Evolutionary conservation across 345 rosid genomes (phyloP).

Genomic region (Eucalyptus pumila): DNA sequence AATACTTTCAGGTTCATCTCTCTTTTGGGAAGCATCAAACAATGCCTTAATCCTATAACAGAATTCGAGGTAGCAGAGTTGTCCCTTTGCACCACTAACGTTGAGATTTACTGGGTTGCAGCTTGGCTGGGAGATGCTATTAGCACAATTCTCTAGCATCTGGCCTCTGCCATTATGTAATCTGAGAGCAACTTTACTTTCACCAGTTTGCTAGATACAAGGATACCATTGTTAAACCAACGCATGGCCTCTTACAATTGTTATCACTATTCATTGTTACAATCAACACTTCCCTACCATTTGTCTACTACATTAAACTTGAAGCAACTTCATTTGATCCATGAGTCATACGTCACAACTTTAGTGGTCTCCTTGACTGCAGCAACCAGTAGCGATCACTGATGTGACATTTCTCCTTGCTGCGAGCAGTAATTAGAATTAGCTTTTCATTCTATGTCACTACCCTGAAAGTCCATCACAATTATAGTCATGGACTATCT

Average conservation of each 20-base stretch:
- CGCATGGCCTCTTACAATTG: not conserved
- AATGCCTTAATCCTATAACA: not conserved
- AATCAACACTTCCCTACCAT: not conserved
- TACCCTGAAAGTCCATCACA: not conserved
- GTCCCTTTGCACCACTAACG: not conserved
- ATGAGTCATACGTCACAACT: not conserved
- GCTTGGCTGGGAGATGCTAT: not conserved
- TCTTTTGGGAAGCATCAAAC: not conserved
- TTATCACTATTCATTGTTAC: not conserved
- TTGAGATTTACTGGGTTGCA: not conserved
- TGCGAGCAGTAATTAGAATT: not conserved
- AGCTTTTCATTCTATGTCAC: not conserved
- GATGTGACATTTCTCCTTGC: not conserved
- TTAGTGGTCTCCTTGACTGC: not conserved
- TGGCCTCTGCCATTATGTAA: not conserved
- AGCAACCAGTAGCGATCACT: not conserved
- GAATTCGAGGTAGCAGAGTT: not conserved
- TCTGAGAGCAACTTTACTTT: not conserved
- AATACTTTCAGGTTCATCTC: not conserved
- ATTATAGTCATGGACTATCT: not conserved
- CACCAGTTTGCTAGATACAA: not conserved
- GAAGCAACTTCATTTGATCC: not conserved
- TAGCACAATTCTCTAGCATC: not conserved
- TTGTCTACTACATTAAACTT: not conserved
- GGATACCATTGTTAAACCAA: not conserved